A percentile compares a stretch with the other conserved stretches of the same genome.
Conservation (phyloP, 257 asterid species). For the Primulina tabacum region DNA sequence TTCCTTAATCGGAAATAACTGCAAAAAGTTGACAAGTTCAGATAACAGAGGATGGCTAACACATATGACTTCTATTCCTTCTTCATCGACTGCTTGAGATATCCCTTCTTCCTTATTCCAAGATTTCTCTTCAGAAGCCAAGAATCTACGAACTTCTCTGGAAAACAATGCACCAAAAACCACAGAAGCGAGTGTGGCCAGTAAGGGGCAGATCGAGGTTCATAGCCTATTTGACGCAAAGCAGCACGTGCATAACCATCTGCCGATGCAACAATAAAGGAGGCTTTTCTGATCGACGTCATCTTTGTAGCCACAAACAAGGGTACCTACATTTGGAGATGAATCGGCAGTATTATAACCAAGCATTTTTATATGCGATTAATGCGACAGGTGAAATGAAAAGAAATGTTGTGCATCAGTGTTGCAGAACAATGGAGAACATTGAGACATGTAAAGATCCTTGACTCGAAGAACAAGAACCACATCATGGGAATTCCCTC, state of each 20-base stretch:
- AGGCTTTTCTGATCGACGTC: slow-evolving; percentile 90
- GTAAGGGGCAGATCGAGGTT: slow-evolving; percentile 93
- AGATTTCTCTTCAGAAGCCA: slow-evolving; percentile 82
- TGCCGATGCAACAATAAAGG: slow-evolving; percentile 88
- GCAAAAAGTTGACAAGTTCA: neutral
- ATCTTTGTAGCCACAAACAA: slow-evolving; percentile 90
- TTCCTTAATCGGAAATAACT: neutral
- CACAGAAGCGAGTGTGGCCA: slow-evolving; percentile 94
- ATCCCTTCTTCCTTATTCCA: slow-evolving; percentile 73
- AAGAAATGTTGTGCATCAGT: no score
- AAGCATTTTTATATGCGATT: neutral
- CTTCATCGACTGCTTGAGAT: slow-evolving; percentile 72
- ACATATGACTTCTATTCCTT: slow-evolving; percentile 41
- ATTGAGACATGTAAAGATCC: neutral
- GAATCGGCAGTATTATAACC: neutral
- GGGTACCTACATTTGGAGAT: slow-evolving; percentile 57
- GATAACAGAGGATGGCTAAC: slow-evolving; percentile 3
- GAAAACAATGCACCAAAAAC: slow-evolving; percentile 54
- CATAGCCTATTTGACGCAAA: slow-evolving; percentile 79
- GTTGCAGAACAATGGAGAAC: no score
- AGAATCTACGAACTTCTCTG: slow-evolving; percentile 63
- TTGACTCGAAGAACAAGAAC: neutral
- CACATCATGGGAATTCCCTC: no score
- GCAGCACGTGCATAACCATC: slow-evolving; percentile 85
- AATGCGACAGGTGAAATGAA: no score